These are phyloP conservation scores for Beauveria sp. DNA, from an alignment of 2,329 filamentous ascomycete genomes.

Conservation along the genomic window DNA sequence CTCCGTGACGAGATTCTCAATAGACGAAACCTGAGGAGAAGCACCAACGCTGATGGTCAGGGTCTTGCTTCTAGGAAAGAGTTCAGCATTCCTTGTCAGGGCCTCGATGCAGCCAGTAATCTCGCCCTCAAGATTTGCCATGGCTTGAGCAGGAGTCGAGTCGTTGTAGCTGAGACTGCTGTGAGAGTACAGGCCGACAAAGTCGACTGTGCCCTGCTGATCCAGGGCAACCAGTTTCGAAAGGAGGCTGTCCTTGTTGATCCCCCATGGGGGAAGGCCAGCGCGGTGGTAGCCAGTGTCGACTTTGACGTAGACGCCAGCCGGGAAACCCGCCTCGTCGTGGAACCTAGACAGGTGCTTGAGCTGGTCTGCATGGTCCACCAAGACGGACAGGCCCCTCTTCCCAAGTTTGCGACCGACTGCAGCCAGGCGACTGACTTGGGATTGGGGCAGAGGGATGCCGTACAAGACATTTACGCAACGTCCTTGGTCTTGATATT, in stretches of 20 bases:
- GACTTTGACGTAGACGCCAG: constrained; percentile 49
- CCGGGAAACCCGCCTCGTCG: constrained; percentile 22
- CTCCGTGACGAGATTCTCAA: constrained; percentile 18
- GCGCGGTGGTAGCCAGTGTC: constrained; percentile 59
- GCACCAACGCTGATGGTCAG: constrained; percentile 25
- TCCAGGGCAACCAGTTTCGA: constrained; percentile 23
- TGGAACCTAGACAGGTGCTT: constrained; percentile 21
- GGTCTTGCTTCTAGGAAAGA: constrained; percentile 14
- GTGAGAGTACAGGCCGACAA: constrained; percentile 26
- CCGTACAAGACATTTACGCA: constrained; percentile 46
- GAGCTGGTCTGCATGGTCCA: constrained; percentile 49
- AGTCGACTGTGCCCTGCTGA: not conserved
- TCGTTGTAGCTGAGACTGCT: constrained; percentile 27
- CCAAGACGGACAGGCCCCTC: constrained; percentile 42
- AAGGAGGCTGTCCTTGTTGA: constrained; percentile 33
- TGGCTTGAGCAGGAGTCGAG: constrained; percentile 19
- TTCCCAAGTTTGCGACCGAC: constrained; percentile 38
- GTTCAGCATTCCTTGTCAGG: constrained; percentile 3
- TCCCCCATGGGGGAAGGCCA: constrained; percentile 38
- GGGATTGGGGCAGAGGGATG: constrained; percentile 49
- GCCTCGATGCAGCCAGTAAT: constrained; percentile 24
- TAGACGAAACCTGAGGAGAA: constrained; percentile 23
- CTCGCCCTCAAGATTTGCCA: constrained; percentile 22
- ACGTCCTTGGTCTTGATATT: constrained; percentile 22
- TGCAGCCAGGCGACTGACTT: constrained; percentile 38